A percentile compares a stretch with the other conserved stretches of the same genome.
Evolutionary conservation across 306 rosid genomes (phyloP).

Genomic region (Medicago truncatula): MtrunA17r5.0-ANR NC_053046.1:9042001-9042500

Average conservation of each 20-base stretch:
- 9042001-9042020: constrained; percentile 36
- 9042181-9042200: not conserved
- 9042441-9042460: not conserved
- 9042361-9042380: not conserved
- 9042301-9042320: not conserved
- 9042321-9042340: not conserved
- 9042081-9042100: not conserved
- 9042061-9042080: constrained; percentile 6
- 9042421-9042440: not conserved
- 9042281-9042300: not conserved
- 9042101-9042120: constrained; percentile 15
- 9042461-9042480: not conserved
- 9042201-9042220: constrained; percentile 37
- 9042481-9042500: not conserved
- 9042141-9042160: constrained; percentile 23
- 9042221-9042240: not conserved
- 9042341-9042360: not conserved
- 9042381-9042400: not conserved
- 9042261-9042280: not conserved
- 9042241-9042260: not conserved
- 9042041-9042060: constrained; percentile 33
- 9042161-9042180: constrained; percentile 39
- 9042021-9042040: constrained; percentile 18
- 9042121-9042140: constrained; percentile 1
- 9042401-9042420: not conserved